These are phyloP conservation scores for Begonia loranthoides DNA, from an alignment of 306 rosid genomes.

Conservation along the genomic window DNA sequence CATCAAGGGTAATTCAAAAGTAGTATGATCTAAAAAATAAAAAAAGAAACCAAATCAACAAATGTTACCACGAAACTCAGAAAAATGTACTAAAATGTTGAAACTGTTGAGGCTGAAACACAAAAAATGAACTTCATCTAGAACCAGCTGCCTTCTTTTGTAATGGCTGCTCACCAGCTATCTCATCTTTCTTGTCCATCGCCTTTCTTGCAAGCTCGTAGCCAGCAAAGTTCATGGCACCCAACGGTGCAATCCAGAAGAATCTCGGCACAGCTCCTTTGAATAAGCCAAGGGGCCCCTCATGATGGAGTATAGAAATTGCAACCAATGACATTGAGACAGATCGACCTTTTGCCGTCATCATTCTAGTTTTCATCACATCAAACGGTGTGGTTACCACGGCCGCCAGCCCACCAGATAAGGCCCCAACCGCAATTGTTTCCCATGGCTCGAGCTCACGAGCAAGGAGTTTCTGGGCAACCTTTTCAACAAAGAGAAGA, in stretches of 20 bases:
- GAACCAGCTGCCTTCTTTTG: conserved; percentile 26
- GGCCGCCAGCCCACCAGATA: conserved; percentile 95
- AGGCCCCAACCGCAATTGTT: conserved; percentile 85
- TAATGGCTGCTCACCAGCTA: conserved; percentile 23
- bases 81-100: too few species aligned
- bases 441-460: conserved; percentile 95
- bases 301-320: conserved; percentile 59
- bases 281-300: conserved; percentile 89
- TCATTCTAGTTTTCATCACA: conserved; percentile 99
- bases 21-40: too few species aligned
- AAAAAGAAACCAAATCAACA: too few species aligned
- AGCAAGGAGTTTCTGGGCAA: conserved; percentile 47
- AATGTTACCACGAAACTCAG: too few species aligned
- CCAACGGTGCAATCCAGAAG: conserved; percentile 97
- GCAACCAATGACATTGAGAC: conserved; percentile 66
- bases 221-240: conserved; percentile 99
- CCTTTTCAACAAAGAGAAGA: conserved; percentile 23
- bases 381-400: conserved; percentile 92
- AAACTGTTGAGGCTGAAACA: background rate
- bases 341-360: conserved; percentile 82
- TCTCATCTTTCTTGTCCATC: conserved; percentile 67
- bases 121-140: conserved; percentile 6
- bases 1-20: too few species aligned
- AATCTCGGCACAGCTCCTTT: conserved; percentile 96
- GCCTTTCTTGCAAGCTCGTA: conserved; percentile 92